Evolutionary conservation across 257 asterid genomes (phyloP), one percentile per base, ranked within the genome.

Genomic region (Solanum etuberosum): DNA sequence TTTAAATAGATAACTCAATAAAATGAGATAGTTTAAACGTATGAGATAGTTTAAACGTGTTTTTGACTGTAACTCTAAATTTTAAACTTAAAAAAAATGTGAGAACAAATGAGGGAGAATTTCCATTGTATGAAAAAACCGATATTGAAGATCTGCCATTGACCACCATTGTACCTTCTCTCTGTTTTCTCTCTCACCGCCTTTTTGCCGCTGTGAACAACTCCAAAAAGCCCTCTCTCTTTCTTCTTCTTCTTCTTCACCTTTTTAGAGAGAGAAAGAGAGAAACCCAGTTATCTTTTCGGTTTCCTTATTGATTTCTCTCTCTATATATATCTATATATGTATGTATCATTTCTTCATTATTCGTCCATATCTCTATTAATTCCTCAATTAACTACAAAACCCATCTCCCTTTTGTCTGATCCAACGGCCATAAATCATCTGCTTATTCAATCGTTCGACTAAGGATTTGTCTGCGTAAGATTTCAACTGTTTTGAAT

Each of bases 361-460:
- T 80, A 4, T 80, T 80, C 84, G 84, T 80, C 40, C n/a, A 61
- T 35, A 15, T 78, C 21, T 78, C 84, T 42, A 78, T 78, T 42
- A 76, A 76, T 40, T 29, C 35, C 0, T 77, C 34, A 78, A 42
- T 42, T 43, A 78, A 25, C 63, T 42, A 78, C 61, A 42, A 77
- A 77, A 43, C 84, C 84, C 63, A 78, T 43, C n/a, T 25, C 83
- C 83, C 14, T 0, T 23, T 40, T 46, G 11, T 48, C 29, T 81
- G 71, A 82, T 83, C 89, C 87, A 83, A 83, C 87, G 84, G 63
- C 76, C 35, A 23, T n/a, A 67, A 87, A 7, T 82, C 65, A 16
- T 54, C 65, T 20, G 65, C 25, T 54, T 54, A 54, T 25, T 20
- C 46, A 57, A 87, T 54, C 77, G 27, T 83, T 73, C 61, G 38